Evolutionary conservation across 495 filamentous ascomycete species (phyloP), one percentile per base, ranked within the genome.

Genomic region (Filosporella fistucella): DNA sequence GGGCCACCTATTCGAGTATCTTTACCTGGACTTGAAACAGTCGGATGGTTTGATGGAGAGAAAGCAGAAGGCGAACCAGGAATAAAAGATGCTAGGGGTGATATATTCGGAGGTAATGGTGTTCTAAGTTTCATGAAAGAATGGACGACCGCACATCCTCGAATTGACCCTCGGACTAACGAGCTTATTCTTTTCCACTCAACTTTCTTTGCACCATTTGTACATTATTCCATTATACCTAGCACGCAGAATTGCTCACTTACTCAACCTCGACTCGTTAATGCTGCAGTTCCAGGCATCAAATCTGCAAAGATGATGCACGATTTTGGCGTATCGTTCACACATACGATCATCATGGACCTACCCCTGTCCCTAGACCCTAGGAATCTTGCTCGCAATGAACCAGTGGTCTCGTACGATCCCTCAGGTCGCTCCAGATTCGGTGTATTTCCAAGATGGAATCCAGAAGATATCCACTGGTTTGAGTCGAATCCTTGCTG

Each of bases 131-230:
- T 76, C 52, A 74, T 82, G 65, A 75, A 69, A 56, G 80, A 84
- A 62, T 85, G 80, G 80, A 81, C 79, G 6, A 85, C 82, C 2
- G 80, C 76, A 10, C 82, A 86, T 67, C 82, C 81, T 30, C 74
- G 75, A 53, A 67, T 83, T 46, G 81, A 85, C 58, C 74, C 69
- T 3, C 49, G 53, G 4, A 84, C 78, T 4, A 69, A 69, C 30
- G 82, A 86, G 47, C 65, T 86, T 40, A 64, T 86, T 12, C 69
- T 82, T 1, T 83, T 81, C 52, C 82, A 85, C 49, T 71, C 75
- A 16, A 76, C 71, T 17, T 78, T 82, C 45, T 44, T 72, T 9
- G 66, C 72, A 23, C 82, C 82, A 18, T 86, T 78, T 55, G 72
- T 85, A n/a, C 67, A 77, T 47, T 85, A 85, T 51, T 81, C 79